Evolutionary conservation across 2,329 filamentous ascomycete species (phyloP).

Genomic region (Coniochaeta hoffmannii): DNA sequence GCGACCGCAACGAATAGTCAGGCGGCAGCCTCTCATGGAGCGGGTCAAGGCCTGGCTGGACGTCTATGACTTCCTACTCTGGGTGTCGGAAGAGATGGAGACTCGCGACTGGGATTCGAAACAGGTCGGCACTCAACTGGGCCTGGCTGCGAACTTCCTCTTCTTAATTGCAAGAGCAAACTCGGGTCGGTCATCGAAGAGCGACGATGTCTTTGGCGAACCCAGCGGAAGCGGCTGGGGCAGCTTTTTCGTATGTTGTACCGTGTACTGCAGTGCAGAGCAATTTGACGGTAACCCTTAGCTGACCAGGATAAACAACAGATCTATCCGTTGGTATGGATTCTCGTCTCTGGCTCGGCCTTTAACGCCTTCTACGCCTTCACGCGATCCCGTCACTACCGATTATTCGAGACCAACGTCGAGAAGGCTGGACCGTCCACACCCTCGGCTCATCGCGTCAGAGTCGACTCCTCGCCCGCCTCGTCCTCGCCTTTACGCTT

Average conservation of each 20-base stretch:
- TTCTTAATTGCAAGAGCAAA: slow-evolving; percentile 83
- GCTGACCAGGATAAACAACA: slow-evolving; percentile 25
- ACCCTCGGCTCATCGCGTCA: slow-evolving; percentile 80
- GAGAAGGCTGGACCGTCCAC: slow-evolving; percentile 64
- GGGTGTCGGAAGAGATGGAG: slow-evolving; percentile 88
- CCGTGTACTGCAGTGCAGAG: slow-evolving; percentile 6
- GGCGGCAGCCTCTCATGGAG: slow-evolving; percentile 70
- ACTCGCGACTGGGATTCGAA: slow-evolving; percentile 86
- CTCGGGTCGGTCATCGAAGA: slow-evolving; percentile 42
- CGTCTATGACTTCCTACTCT: slow-evolving; percentile 82
- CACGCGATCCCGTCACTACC: slow-evolving; percentile 74
- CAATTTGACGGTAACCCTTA: too few relatives aligned
- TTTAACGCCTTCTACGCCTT: slow-evolving; percentile 79
- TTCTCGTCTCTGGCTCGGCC: slow-evolving; percentile 58
- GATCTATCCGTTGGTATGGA: slow-evolving; percentile 65
- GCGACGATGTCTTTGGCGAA: slow-evolving; percentile 82
- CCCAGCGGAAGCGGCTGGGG: slow-evolving; percentile 58
- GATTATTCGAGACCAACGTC: slow-evolving; percentile 81
- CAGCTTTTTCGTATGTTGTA: slow-evolving; percentile 40
- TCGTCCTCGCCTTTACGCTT: slow-evolving; percentile 73
- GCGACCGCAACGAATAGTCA: slow-evolving; percentile 60
- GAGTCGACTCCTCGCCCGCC: slow-evolving; percentile 75
- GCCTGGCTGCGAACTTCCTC: slow-evolving; percentile 66
- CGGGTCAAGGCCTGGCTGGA: slow-evolving; percentile 76
- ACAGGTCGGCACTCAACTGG: slow-evolving; percentile 66